These are phyloP conservation scores for Cytospora piceicola DNA, from an alignment of 2,329 filamentous ascomycete genomes.

Conservation along the genomic window DNA sequence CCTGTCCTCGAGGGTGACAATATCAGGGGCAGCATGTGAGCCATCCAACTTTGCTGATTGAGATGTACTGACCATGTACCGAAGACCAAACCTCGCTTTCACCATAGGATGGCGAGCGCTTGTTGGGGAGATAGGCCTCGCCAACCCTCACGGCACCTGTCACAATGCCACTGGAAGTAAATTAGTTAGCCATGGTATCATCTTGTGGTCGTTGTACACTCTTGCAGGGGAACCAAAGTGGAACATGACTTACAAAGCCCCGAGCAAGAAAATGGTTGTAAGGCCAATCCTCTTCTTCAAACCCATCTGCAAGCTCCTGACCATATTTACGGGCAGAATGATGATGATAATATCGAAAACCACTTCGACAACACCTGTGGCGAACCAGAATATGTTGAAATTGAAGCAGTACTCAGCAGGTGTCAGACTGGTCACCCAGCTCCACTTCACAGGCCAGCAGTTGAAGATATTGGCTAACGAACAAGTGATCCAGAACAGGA, in stretches of 20 bases:
- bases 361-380: constrained; percentile 9
- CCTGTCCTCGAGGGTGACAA: background rate
- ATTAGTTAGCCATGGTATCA: background rate
- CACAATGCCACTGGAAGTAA: constrained; percentile 14
- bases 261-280: constrained; percentile 13
- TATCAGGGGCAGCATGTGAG: background rate
- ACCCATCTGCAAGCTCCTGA: constrained; percentile 15
- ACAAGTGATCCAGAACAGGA: constrained; percentile 34
- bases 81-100: constrained; percentile 21
- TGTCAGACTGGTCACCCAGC: constrained; percentile 29
- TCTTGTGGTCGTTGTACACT: no score
- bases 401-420: constrained; percentile 36
- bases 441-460: constrained; percentile 35
- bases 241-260: background rate
- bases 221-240: background rate
- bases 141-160: constrained; percentile 17
- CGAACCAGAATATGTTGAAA: constrained; percentile 35
- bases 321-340: constrained; percentile 12
- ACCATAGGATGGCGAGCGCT: constrained; percentile 15
- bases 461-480: constrained; percentile 34
- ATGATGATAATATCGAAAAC: constrained; percentile 21
- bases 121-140: constrained; percentile 7
- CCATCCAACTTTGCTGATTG: no score
- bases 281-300: constrained; percentile 11
- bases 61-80: constrained; percentile 18